Base-by-base conservation (phyloP, 352 stramenopile species). In the Globisporangium barbulae region DNA sequence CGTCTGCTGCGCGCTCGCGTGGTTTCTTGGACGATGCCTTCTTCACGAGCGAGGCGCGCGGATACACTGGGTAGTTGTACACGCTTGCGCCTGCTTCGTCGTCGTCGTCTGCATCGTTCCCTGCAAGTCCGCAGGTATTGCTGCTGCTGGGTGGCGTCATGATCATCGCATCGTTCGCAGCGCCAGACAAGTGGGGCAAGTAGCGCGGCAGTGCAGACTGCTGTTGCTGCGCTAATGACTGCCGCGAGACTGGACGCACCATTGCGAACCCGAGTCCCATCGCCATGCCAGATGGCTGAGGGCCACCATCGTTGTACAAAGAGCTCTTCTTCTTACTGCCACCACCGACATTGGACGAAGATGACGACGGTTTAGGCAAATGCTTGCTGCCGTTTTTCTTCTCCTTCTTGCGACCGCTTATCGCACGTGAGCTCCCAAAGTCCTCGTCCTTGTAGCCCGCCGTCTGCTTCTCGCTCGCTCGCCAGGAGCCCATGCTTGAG, bases 21-120 rank as follows among this genome's bases (percentile, higher is more conserved):
- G 61, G 55, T 47, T 89, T 87, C 59, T 85, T 89, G 5, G 73
- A 70, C n/a, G 73, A 69, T 10, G 76, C 68, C 42, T 81, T 81
- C 44, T 81, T 83, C 7, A 67, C 52, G 22, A 74, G 71, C 9
- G 59, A 68, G 22, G 70, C 61, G 9, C 72, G 74, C 12, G 74
- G 61, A 52, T 88, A 86, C 44, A 88, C 70, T 4, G 73, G 72
- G 57, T 80, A 88, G 63, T 90, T 86, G 75, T 88, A 87, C 45
- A 86, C 76, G 31, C 74, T 61, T 0, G 53, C 49, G 13, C 63
- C 61, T 2, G 54, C 59, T 12, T 68, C 69, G 35, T 71, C 69
- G 31, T 77, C 59, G 25, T 69, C 60, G 33, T 78, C 69, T n/a
- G 30, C 30, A 10, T 73, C 65, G 12, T 54, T 64, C 7, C 37